A percentile compares a stretch with the other conserved stretches of the same genome.
These are phyloP conservation scores for Leishmania braziliensis DNA, from an alignment of 208 protist species.

Conservation along the genomic window DNA sequence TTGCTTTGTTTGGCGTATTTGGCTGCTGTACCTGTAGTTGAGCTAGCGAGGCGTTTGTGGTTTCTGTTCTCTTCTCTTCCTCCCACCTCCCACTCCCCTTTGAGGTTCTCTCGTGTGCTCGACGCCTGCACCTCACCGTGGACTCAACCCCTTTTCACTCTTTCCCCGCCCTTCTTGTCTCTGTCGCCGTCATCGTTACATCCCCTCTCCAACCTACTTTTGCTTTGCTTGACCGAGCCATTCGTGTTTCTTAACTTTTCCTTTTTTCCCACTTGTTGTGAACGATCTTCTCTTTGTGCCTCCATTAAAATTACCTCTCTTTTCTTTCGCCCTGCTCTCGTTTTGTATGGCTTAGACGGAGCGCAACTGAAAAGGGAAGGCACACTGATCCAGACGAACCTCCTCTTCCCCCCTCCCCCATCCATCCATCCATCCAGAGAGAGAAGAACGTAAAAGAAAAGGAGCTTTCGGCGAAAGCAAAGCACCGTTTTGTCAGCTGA, in stretches of 20 bases:
- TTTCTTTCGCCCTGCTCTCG: not conserved
- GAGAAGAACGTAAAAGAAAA: too few relatives aligned
- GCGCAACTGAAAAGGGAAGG: not conserved
- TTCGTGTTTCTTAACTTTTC: not conserved
- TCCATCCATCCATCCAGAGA: not conserved
- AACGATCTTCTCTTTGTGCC: not conserved
- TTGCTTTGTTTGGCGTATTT: not conserved
- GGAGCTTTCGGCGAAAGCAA: too few relatives aligned
- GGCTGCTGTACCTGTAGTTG: not conserved
- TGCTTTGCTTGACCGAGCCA: not conserved
- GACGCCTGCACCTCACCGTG: not conserved
- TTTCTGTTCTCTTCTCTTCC: not conserved
- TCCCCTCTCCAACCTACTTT: not conserved
- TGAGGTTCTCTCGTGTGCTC: not conserved
- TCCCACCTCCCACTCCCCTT: not conserved
- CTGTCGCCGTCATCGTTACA: not conserved
- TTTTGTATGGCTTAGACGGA: not conserved
- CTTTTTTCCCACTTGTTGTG: not conserved
- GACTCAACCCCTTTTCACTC: not conserved
- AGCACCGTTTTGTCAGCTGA: not conserved
- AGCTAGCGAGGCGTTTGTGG: not conserved
- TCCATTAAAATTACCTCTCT: not conserved
- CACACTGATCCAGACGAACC: not conserved
- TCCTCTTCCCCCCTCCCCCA: not conserved
- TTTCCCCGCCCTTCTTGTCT: not conserved